A percentile compares a stretch with the other conserved stretches of the same genome.
These are phyloP conservation scores for Comarum palustre DNA, from an alignment of 306 rosid species.

Conservation along the genomic window DNA sequence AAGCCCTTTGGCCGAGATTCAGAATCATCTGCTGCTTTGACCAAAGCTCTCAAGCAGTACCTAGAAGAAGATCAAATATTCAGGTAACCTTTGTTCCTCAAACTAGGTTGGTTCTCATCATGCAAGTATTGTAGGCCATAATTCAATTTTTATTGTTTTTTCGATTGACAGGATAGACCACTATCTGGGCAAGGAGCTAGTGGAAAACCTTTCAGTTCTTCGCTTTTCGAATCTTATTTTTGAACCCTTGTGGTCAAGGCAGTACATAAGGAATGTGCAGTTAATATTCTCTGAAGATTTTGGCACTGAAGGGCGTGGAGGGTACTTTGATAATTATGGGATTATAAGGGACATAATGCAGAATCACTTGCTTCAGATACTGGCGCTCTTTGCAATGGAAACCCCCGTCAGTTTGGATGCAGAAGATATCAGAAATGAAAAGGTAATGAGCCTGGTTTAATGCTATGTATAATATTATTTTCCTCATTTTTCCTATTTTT, in stretches of 20 bases:
- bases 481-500: background rate
- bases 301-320: conserved; percentile 99
- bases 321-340: conserved; percentile 87
- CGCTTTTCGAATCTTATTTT: conserved; percentile 90
- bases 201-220: conserved; percentile 89
- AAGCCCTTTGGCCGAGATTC: conserved; percentile 96
- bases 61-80: conserved; percentile 86
- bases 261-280: conserved; percentile 86
- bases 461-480: conserved; percentile 26
- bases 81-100: conserved; percentile 43
- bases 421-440: conserved; percentile 90
- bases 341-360: conserved; percentile 94
- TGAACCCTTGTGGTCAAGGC: conserved; percentile 94
- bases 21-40: conserved; percentile 87
- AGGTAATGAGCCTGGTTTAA: conserved; percentile 35
- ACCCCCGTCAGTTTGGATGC: conserved; percentile 94
- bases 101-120: conserved; percentile 10
- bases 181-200: conserved; percentile 92
- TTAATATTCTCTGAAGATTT: conserved; percentile 86
- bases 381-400: conserved; percentile 96
- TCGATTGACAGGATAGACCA: conserved; percentile 68
- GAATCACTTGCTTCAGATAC: conserved; percentile 88
- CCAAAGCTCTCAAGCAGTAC: conserved; percentile 71
- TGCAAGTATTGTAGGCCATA: conserved; percentile 12
- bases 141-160: conserved; percentile 8